Evolutionary conservation across 2,329 filamentous ascomycete genomes (phyloP), one percentile per base, ranked within the genome.

Genomic region (Sclerotinia subarctica): DNA sequence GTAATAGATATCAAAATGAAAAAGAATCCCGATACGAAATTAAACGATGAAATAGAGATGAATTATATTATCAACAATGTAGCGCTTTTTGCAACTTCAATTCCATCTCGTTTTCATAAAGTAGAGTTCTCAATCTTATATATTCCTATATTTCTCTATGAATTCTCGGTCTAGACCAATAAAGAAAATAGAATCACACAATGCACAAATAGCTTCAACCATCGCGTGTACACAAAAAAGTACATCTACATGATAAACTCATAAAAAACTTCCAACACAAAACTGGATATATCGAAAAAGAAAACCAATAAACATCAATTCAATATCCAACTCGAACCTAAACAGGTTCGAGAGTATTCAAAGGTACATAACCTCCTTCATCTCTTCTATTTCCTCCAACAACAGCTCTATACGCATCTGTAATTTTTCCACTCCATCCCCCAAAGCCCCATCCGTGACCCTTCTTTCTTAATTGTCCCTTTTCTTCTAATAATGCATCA

Each of bases 401-500:
- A 26, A 82, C 71, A 29, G 76, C 74, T 32, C 77, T 74, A 1
- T 81, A 72, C 54, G 81, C 72, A 71, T 84, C 83, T 53, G 79
- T 76, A 13, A 79, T 76, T 72, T 82, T 80, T 5, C 79, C 79
- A 21, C 82, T 75, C 19, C 84, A 62, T 7, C 82, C 78, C 57
- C 78, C 77, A 7, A 80, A 66, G 44, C 74, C 74, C 76, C 76
- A 78, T 58, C 76, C 76, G 29, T 72, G 73, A 1, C 74, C 75
- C 58, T 54, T 74, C 65, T 66, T 72, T 19, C 68, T 74, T 11
- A 76, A 51, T 26, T 80, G 81, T 44, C 83, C 82, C 67, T 85
- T 85, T 72, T 85, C 84, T 72, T 90, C 87, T 44, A 90, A 81
- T 46, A 92, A 81, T 8, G 86, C 85, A 72, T 91, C 87, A 57